These are phyloP conservation scores for Aspergillus eucalypticola DNA, from an alignment of 2,329 filamentous ascomycete species.

Conservation along the genomic window DNA sequence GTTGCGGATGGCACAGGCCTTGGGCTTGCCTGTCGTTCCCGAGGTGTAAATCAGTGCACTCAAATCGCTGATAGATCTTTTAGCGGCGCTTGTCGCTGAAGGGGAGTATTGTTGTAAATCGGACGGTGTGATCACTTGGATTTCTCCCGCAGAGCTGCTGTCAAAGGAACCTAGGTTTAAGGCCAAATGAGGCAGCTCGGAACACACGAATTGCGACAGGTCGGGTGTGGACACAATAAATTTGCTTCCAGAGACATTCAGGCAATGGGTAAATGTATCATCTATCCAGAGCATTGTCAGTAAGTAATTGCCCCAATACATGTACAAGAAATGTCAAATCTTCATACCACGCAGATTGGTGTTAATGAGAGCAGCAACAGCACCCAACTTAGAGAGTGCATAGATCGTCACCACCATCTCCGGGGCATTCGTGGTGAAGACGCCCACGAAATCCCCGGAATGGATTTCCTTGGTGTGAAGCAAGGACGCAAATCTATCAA, in stretches of 20 bases:
- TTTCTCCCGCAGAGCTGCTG: constrained; percentile 20
- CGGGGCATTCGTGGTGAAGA: constrained; percentile 52
- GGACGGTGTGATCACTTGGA: constrained; percentile 27
- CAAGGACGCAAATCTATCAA: constrained; percentile 47
- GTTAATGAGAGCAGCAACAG: constrained; percentile 50
- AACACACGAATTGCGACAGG: constrained; percentile 37
- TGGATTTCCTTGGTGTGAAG: constrained; percentile 41
- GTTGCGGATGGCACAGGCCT: constrained; percentile 47
- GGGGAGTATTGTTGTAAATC: constrained; percentile 31
- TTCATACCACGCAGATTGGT: constrained; percentile 47
- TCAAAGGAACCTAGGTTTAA: constrained; percentile 44
- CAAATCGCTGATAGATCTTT: constrained; percentile 38
- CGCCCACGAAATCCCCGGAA: constrained; percentile 45
- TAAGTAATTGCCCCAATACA: not conserved
- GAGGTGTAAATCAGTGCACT: constrained; percentile 50
- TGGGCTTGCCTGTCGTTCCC: constrained; percentile 52
- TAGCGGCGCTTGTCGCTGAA: constrained; percentile 29
- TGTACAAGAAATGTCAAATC: not conserved
- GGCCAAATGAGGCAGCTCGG: constrained; percentile 38
- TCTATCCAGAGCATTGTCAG: constrained; percentile 27
- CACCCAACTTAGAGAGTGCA: constrained; percentile 50
- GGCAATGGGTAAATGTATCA: constrained; percentile 48
- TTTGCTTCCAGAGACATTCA: constrained; percentile 44
- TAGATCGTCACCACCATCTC: constrained; percentile 50
- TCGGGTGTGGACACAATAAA: constrained; percentile 49